Percentiles rank a stretch among this genome's conserved stretches.
phyloP scores from a whole-genome alignment of 2,329 filamentous ascomycete genomes.

The Sarocladium kiliense region DNA sequence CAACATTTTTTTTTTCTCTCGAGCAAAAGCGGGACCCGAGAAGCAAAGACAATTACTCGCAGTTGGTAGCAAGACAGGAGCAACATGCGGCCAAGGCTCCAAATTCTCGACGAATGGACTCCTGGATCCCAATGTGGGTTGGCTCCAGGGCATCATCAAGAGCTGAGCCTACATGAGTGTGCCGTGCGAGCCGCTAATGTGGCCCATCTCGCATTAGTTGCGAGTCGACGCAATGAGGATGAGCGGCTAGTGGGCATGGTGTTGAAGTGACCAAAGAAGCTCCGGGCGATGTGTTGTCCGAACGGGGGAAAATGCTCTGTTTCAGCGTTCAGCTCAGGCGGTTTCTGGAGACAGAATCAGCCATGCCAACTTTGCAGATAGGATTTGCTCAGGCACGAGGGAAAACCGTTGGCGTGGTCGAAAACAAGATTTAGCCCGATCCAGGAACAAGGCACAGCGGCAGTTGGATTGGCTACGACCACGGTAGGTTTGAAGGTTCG shows the following conservation, averaged over 20 bases:
- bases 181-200: slow-evolving; percentile 6
- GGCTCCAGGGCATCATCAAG: background rate
- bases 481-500: background rate
- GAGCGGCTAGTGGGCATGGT: background rate
- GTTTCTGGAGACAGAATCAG: background rate
- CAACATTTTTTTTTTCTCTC: too few species aligned
- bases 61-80: background rate
- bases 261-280: background rate
- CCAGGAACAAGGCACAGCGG: slow-evolving; percentile 5
- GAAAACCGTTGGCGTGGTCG: background rate
- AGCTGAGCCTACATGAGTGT: background rate
- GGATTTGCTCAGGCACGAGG: background rate
- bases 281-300: background rate
- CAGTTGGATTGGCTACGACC: background rate
- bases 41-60: background rate
- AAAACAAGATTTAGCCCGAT: background rate
- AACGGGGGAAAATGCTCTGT: background rate
- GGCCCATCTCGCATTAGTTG: background rate
- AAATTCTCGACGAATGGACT: background rate
- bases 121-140: background rate
- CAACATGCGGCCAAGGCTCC: background rate
- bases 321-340: background rate
- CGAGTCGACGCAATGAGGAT: background rate
- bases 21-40: background rate
- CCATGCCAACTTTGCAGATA: background rate